Evolutionary conservation across 371 early-diverging fungal genomes (phyloP).

Genomic region (Smittium culicis): DNA sequence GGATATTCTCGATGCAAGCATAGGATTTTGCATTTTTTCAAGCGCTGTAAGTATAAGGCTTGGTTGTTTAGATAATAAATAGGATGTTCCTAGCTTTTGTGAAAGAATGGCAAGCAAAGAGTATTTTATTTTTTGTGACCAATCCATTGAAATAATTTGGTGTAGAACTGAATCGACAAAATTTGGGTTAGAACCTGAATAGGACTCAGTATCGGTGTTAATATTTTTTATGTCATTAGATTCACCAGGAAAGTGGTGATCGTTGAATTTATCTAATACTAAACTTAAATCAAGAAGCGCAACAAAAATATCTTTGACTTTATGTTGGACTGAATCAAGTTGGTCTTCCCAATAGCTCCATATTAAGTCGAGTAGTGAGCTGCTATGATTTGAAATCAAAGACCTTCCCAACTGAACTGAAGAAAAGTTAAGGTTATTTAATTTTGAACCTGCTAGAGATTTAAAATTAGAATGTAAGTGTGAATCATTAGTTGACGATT

Average conservation of each 20-base stretch:
- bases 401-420: conserved; percentile 8
- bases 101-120: conserved; percentile 50
- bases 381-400: conserved; percentile 21
- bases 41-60: conserved; percentile 43
- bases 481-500: neutral
- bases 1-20: conserved; percentile 50
- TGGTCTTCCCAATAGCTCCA: conserved; percentile 73
- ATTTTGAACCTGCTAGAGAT: neutral
- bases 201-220: neutral
- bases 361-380: conserved; percentile 46
- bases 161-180: conserved; percentile 23
- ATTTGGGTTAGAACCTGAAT: conserved; percentile 4
- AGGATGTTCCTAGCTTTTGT: conserved; percentile 39
- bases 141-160: conserved; percentile 29
- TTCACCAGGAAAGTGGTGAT: neutral
- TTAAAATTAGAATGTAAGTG: neutral
- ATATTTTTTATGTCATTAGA: neutral
- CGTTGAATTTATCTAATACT: conserved; percentile 14
- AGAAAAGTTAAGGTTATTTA: too few species aligned
- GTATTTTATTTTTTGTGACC: conserved; percentile 45
- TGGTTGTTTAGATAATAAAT: conserved; percentile 38
- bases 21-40: conserved; percentile 43
- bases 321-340: conserved; percentile 59
- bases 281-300: conserved; percentile 37
- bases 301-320: conserved; percentile 50